Base-by-base conservation (phyloP, 805 yeast genomes). In the Candida cerambycidarum region DNA sequence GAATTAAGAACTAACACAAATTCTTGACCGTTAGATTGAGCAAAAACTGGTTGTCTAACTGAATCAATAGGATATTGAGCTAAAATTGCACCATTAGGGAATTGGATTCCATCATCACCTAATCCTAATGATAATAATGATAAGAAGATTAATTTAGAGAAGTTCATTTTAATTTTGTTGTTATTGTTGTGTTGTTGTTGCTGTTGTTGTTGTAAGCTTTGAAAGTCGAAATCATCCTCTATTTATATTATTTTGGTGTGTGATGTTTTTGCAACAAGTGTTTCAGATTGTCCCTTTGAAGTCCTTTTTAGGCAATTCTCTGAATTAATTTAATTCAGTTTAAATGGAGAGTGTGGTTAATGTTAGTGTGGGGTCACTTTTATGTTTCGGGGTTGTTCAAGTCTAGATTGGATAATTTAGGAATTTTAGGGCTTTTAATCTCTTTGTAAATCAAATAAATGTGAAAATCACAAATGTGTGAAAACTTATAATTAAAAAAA, bases 1-100 rank as follows among this genome's bases (percentile, higher is more conserved):
- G 51, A 32, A 27, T 52, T 52, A 19, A 52, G 42, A 21, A 52
- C 37, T 10, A 50, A 45, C n/a, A 52, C 42, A 36, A 36, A 48
- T 7, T 45, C 39, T 24, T 41, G 38, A 18, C 50, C 40, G 27
- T 33, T 25, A 2, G 34, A 28, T 32, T 43, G 37, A 24, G 42
- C 42, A 21, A 37, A 42, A 34, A 42, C 25, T 31, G 53, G 53
- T 39, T 41, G 32, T 5, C 17, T 35, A 19, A 14, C 25, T 14
- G 34, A 46, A 29, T 42, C 48, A 23, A 49, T 31, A 21, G 53
- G 53, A 23, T 27, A 46, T 12, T 43, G 41, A 17, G 46, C 53
- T 27, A 49, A 36, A 34, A 52, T 27, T 11, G 52, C 46, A 3
- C 43, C 47, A 24, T 43, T 42, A n/a, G 53, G 54, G 3, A 50